Base-by-base conservation (phyloP, 2,329 filamentous ascomycete genomes). In the Aureobasidium melanogenum region DNA sequence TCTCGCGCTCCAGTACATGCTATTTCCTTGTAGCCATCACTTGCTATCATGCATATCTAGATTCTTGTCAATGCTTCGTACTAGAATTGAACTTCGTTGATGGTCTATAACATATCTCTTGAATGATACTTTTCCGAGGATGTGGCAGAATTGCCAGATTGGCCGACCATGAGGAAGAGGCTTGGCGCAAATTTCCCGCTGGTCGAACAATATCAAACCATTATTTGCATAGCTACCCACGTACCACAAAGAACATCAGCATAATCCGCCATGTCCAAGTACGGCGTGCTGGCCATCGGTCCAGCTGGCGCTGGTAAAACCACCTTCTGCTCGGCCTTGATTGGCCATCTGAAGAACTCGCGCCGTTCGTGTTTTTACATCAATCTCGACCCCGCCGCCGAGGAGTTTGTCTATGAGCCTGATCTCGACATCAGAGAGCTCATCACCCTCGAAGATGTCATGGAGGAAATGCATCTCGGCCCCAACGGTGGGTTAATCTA, bases 281-380 rank as follows among this genome's bases (percentile, higher is more conserved):
- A 92, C 73, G 94, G 94, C 58, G 87, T 90, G 66, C 87, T 97
- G 76, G 87, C 97, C 64, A 96, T 97, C 88, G 94, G 94, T 73
- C 94, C 93, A 63, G 93, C 94, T 22, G 94, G 92, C 67, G 92
- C 91, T 24, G 94, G 94, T 77, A 99, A 91, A 84, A 95, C 92
- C 30, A 99, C 94, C 64, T 99, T 99, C 76, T 97, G 91, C 80
- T 88, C 89, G 62, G 85, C 91, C 67, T 83, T 99, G 69, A 97
- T 97, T 73, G 91, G 94, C 63, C 91, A 97, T 71, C 86, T 97
- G 28, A 86, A 90, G 69, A 88, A 91, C 72, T 92, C 90, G 75
- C 89, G 90, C 61, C 89, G 92, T n/a, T 95, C 91, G 54, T 89
- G 89, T 75, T 96, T 95, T 82, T 99, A 97, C 77, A 88, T 99